phyloP scores from a whole-genome alignment of 805 yeast species.

The Candida vaughaniae region DNA sequence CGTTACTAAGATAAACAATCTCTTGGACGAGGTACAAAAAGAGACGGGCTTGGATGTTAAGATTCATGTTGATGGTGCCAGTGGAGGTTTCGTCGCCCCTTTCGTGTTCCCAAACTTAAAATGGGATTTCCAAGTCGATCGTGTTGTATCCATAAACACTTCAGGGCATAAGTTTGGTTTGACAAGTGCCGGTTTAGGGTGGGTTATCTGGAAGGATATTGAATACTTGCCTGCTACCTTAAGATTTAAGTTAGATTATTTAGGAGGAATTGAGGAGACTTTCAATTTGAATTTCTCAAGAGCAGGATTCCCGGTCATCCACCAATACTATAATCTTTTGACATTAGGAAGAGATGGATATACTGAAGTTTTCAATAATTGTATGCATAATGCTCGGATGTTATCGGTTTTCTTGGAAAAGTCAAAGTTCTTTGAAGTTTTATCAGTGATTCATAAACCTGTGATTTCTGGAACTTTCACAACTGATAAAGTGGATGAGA shows the following conservation, averaged over 20 bases:
- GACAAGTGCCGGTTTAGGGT: conserved; percentile 88
- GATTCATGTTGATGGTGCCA: conserved; percentile 92
- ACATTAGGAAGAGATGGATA: conserved; percentile 74
- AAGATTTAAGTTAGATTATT: conserved; percentile 74
- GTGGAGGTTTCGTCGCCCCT: conserved; percentile 89
- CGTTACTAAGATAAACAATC: conserved; percentile 56
- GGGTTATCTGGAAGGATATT: conserved; percentile 81
- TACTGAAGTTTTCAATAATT: conserved; percentile 55
- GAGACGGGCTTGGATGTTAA: conserved; percentile 69
- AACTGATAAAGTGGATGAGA: conserved; percentile 11
- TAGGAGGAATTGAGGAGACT: conserved; percentile 87
- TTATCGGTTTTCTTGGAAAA: conserved; percentile 61
- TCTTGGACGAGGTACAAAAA: conserved; percentile 67
- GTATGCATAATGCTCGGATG: conserved; percentile 73
- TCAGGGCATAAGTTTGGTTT: conserved; percentile 94
- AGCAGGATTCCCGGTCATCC: conserved; percentile 88
- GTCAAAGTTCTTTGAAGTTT: conserved; percentile 64
- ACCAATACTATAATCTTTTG: conserved; percentile 81
- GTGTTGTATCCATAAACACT: conserved; percentile 83
- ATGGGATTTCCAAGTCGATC: conserved; percentile 80
- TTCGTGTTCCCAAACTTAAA: conserved; percentile 69
- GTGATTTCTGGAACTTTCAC: conserved; percentile 21
- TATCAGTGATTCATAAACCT: conserved; percentile 75
- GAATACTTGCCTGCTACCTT: conserved; percentile 65
- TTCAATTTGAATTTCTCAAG: conserved; percentile 86